A percentile compares a stretch with the other conserved stretches of the same genome.
Conservation (phyloP, 345 rosid genomes). For the Lumnitzera racemosa region DNA sequence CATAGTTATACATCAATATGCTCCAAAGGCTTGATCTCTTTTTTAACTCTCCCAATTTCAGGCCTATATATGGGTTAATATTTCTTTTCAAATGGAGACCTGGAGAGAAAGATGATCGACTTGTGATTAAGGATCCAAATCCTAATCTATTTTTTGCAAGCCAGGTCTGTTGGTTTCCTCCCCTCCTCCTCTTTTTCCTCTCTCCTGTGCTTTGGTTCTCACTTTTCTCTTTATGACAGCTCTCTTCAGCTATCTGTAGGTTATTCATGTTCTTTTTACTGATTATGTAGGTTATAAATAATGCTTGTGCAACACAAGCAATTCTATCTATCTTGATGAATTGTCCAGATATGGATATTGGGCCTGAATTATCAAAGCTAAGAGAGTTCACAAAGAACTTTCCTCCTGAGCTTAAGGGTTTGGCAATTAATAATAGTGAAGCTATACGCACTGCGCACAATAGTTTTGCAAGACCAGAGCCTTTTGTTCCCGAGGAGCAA, state of each 20-base stretch:
- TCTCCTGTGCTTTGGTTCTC: background rate
- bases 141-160: constrained; percentile 82
- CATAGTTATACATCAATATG: too few relatives aligned
- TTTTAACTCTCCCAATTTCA: constrained; percentile 17
- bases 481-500: constrained; percentile 87
- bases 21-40: background rate
- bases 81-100: constrained; percentile 98
- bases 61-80: constrained; percentile 92
- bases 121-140: constrained; percentile 68
- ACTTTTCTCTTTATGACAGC: background rate
- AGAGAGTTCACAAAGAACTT: constrained; percentile 88
- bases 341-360: constrained; percentile 79
- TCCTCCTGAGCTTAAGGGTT: constrained; percentile 89
- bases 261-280: background rate
- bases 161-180: constrained; percentile 44
- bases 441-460: constrained; percentile 89
- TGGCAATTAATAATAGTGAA: constrained; percentile 95
- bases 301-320: constrained; percentile 99
- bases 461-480: constrained; percentile 98
- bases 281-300: constrained; percentile 67
- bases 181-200: background rate
- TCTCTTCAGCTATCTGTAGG: background rate
- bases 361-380: constrained; percentile 69
- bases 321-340: constrained; percentile 87
- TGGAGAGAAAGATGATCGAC: constrained; percentile 88